Evolutionary conservation across 495 filamentous ascomycete genomes (phyloP), one percentile per base, ranked within the genome.

Genomic region (Monascus purpureus): DNA sequence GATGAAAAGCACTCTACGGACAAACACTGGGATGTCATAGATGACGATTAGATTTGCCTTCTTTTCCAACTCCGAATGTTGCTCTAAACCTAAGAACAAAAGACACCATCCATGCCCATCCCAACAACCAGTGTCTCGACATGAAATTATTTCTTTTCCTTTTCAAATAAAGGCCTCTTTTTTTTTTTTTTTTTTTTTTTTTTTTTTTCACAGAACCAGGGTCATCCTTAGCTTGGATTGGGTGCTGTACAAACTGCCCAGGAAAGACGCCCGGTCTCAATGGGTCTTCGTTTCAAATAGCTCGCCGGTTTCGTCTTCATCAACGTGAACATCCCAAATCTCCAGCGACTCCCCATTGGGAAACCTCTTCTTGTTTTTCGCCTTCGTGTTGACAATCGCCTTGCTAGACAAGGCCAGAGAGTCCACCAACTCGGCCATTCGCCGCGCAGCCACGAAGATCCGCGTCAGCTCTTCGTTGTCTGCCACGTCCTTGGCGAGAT

Each of bases 371-470:
- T 51, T 48, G 2, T 48, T 32, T 30, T 52, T 52, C n/a, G 52
- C 31, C 0, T 41, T 41, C 12, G 70, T 65, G 9, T 75, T 61
- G 2, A 90, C 66, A 48, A 93, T 73, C 9, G 72, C 73, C 50
- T 77, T 80, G 54, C 81, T 82, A 32, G 72, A 71, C 32, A 69
- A 50, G 0, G 84, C 83, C 46, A 93, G 72, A 14, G 66, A 67
- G 41, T 80, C 73, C 14, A 90, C 66, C 6, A 94, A 62, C 65
- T 90, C 82, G 37, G 68, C 65, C 78, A 92, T 80, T 18, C 81
- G 69, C 6, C 69, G 63, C 8, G 71, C 62, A 28, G 65, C 62
- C 19, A 75, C 49, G 40, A 94, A 81, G 40, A 70, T 68, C 18
- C 65, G 57, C 15, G 73, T 70, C 18, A 93, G 46, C 32, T 77